Percentiles rank a stretch among this genome's conserved stretches.
Conservation (phyloP, 331 rosid genomes). For the Spiraea crenata region DNA sequence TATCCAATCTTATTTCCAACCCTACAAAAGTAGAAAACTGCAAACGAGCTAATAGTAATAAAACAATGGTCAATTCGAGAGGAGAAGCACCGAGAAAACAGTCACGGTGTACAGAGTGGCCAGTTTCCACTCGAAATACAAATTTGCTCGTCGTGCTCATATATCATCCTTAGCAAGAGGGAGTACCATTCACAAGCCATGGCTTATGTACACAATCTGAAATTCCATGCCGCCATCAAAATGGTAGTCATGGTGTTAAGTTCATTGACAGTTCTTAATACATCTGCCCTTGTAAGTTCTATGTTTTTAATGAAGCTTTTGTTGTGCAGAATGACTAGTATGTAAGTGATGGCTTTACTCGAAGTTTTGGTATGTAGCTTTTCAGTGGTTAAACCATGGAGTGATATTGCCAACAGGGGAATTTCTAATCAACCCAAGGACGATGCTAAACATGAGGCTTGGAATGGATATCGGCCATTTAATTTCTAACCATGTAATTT, state of each 20-base stretch:
- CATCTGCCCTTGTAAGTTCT: constrained; percentile 9
- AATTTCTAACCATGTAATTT: no score
- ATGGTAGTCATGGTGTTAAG: constrained; percentile 7
- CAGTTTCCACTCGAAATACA: neutral
- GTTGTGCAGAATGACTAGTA: no score
- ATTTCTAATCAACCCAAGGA: constrained; percentile 24
- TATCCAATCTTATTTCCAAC: no score
- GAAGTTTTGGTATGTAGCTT: neutral
- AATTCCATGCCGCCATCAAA: neutral
- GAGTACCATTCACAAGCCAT: constrained; percentile 1
- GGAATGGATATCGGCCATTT: no score
- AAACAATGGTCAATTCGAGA: neutral
- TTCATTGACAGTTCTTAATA: constrained; percentile 5
- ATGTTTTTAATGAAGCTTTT: neutral
- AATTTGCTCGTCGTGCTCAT: neutral
- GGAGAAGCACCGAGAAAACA: neutral
- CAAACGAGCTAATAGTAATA: neutral
- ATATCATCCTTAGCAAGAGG: neutral
- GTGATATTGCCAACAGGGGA: constrained; percentile 28
- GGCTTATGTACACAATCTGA: constrained; percentile 1
- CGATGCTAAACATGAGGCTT: constrained; percentile 18
- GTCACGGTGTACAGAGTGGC: neutral
- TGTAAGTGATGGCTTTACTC: neutral
- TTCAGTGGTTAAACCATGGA: constrained; percentile 46
- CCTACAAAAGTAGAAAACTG: neutral